Base-by-base conservation (phyloP, 352 stramenopile species). In the Aphanomyces astaci region DNA sequence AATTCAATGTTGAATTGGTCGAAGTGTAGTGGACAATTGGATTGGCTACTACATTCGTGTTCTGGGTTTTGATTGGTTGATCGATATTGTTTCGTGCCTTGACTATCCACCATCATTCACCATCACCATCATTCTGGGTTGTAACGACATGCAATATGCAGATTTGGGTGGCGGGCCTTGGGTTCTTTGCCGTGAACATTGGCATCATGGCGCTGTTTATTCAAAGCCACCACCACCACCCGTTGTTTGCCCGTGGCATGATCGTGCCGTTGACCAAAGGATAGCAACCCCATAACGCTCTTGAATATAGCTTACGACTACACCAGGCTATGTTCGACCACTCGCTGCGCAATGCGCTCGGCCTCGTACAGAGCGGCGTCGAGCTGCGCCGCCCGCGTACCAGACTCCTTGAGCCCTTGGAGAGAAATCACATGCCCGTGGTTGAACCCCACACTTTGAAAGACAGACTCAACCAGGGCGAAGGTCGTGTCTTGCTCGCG, bases 111-210 rank as follows among this genome's bases (percentile, higher is more conserved):
- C 13, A 53, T 52, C 55, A 3, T 43, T 43, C 25, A 51, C 51
- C 1, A 51, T n/a, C 19, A n/a, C 28, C 27, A 17, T 55, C 48
- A n/a, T n/a, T 25, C 7, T 19, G 48, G 27, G 48, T 5, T 31
- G 48, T 55, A 31, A 55, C 52, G 30, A 43, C 36, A n/a, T n/a
- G n/a, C n/a, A 15, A 43, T 15, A 15, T 32, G 19, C 36, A 67
- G 33, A 73, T 97, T 19, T 98, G 92, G 92, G 27, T 95, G 15
- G 81, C 83, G 7, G 87, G 88, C 0, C 73, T 98, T 27, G 53
- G 77, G n/a, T 96, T 97, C 79, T 97, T 97, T 66, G 71, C 75
- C 0, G 84, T 90, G 24, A 97, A 97, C 59, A 76, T 95, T 15
- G 73, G 67, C 28, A 81, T 96, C 65, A 75, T 97, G 53, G 75